Conservation (phyloP, 2,329 filamentous ascomycete species). For the Xylariales sp. region DNA sequence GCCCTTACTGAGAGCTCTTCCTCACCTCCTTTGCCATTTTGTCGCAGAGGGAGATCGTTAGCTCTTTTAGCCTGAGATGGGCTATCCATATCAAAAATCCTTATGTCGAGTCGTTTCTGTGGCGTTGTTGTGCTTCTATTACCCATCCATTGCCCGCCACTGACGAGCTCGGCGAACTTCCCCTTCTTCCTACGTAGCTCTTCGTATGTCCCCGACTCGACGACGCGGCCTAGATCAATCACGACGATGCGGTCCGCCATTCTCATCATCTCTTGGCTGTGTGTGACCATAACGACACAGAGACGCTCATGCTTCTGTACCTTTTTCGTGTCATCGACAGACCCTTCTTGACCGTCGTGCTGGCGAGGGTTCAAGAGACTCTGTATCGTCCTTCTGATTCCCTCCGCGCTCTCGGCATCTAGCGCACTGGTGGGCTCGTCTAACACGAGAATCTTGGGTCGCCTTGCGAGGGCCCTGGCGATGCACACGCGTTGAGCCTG, state of each 20-base stretch:
- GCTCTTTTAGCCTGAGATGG: not conserved
- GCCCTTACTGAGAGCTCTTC: constrained; percentile 31
- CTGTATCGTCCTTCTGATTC: constrained; percentile 72
- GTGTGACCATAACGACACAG: constrained; percentile 84
- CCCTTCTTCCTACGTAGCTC: constrained; percentile 63
- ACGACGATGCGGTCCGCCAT: constrained; percentile 80
- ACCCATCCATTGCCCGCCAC: constrained; percentile 42
- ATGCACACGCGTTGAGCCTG: constrained; percentile 86
- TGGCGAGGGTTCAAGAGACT: constrained; percentile 56
- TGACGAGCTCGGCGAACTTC: constrained; percentile 59
- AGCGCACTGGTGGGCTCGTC: constrained; percentile 90
- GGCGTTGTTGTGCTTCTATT: constrained; percentile 6
- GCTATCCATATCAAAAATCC: not conserved
- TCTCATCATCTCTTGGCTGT: constrained; percentile 86
- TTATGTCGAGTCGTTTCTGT: not conserved
- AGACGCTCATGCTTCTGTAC: constrained; percentile 51
- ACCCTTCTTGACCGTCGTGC: not conserved
- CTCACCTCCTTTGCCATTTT: not conserved
- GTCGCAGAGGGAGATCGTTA: constrained; percentile 41
- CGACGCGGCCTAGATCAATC: constrained; percentile 73
- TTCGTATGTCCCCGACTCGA: constrained; percentile 74
- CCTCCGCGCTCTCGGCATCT: constrained; percentile 74
- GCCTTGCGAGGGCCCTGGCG: constrained; percentile 78
- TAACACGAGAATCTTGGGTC: constrained; percentile 78
- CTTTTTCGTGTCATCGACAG: not conserved